phyloP scores from a whole-genome alignment of 1,139 yeast genomes.

The Candida labiduridarum region DNA sequence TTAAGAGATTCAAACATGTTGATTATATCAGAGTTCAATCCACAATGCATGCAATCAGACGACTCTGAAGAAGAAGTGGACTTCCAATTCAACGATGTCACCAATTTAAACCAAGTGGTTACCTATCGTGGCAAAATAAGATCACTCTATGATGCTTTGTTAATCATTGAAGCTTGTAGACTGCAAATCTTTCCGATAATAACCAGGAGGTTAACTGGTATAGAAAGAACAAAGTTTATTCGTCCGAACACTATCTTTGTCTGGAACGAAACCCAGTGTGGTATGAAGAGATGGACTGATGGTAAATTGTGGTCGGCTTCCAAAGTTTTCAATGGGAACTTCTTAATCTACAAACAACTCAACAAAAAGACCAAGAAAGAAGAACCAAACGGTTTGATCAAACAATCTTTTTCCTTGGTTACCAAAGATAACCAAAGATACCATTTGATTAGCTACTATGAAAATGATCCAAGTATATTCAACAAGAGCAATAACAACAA shows the following conservation, averaged over 20 bases:
- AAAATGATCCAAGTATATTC: conserved; percentile 18
- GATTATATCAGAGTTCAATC: conserved; percentile 21
- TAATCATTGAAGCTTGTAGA: conserved; percentile 66
- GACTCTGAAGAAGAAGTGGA: conserved; percentile 9
- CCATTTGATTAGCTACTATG: conserved; percentile 58
- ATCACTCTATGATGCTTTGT: conserved; percentile 62
- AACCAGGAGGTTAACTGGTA: conserved; percentile 58
- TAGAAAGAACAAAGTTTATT: conserved; percentile 52
- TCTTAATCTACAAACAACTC: conserved; percentile 66
- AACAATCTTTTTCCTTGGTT: conserved; percentile 58
- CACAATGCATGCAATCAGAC: conserved; percentile 9
- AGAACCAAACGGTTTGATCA: conserved; percentile 45
- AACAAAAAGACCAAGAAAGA: conserved; percentile 28
- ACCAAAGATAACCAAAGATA: conserved; percentile 52
- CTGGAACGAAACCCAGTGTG: conserved; percentile 73
- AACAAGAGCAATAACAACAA: background rate
- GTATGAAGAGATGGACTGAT: conserved; percentile 79
- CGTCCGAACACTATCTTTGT: conserved; percentile 64
- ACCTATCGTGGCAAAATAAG: conserved; percentile 64
- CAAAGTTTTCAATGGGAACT: conserved; percentile 60
- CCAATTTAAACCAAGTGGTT: conserved; percentile 39
- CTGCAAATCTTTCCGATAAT: conserved; percentile 58
- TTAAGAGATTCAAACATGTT: conserved; percentile 13
- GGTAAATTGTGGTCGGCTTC: conserved; percentile 75
- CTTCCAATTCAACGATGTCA: conserved; percentile 1